Percentiles rank a stretch among this genome's conserved stretches.
phyloP scores from a whole-genome alignment of 2,329 filamentous ascomycete species.

The Pseudogymnoascus sp. region DNA sequence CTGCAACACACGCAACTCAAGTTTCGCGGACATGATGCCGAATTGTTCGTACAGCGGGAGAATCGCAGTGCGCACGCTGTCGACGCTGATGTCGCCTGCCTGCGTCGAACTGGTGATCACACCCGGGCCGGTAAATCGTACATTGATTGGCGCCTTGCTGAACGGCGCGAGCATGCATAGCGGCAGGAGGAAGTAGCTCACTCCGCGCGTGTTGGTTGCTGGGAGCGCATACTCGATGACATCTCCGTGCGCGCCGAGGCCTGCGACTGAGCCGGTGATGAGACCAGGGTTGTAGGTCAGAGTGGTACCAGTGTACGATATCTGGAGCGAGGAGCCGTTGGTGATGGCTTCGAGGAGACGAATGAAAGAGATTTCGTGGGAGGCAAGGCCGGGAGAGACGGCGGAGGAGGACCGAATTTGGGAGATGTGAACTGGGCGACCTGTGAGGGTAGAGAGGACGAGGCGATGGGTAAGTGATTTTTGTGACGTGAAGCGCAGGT shows the following conservation, averaged over 20 bases:
- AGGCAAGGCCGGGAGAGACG: slow-evolving; percentile 78
- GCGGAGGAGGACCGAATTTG: slow-evolving; percentile 84
- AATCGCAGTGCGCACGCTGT: slow-evolving; percentile 87
- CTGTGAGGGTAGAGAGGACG: slow-evolving; percentile 83
- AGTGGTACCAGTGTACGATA: slow-evolving; percentile 91
- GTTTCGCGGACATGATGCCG: slow-evolving; percentile 68
- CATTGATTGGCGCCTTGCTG: slow-evolving; percentile 81
- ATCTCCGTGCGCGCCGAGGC: slow-evolving; percentile 59
- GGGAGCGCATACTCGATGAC: slow-evolving; percentile 76
- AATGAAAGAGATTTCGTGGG: slow-evolving; percentile 91
- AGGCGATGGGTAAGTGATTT: slow-evolving; percentile 75
- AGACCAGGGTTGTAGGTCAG: slow-evolving; percentile 87
- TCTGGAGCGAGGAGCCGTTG: slow-evolving; percentile 90
- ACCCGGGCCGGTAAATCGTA: slow-evolving; percentile 80
- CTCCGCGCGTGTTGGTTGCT: slow-evolving; percentile 65
- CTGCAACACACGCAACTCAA: slow-evolving; percentile 75
- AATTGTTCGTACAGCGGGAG: slow-evolving; percentile 85
- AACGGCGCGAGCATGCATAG: slow-evolving; percentile 89
- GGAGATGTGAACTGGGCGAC: slow-evolving; percentile 81
- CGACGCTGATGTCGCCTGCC: slow-evolving; percentile 78
- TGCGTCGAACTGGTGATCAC: slow-evolving; percentile 85
- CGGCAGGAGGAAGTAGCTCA: slow-evolving; percentile 87
- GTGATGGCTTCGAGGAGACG: slow-evolving; percentile 90
- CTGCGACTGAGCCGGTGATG: slow-evolving; percentile 75
- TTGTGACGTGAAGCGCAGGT: slow-evolving; percentile 74